These are phyloP conservation scores for Tuber microsphaerosporum DNA, from an alignment of 495 filamentous ascomycete genomes.

Conservation along the genomic window DNA sequence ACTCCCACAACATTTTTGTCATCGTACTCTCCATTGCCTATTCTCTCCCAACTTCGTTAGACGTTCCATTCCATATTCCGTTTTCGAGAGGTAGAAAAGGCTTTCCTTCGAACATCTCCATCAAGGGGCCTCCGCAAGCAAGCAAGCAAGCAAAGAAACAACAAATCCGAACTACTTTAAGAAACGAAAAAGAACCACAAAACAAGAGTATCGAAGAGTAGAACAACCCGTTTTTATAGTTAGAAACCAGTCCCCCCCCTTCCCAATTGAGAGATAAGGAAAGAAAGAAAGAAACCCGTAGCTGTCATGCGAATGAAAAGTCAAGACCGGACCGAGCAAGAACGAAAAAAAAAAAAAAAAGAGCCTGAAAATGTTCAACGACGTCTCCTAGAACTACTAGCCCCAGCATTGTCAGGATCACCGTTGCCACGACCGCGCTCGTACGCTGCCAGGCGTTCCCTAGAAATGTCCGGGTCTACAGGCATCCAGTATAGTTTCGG, in stretches of 20 bases:
- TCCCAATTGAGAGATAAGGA: not conserved
- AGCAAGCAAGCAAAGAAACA: not conserved
- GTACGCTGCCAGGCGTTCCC: constrained; percentile 25
- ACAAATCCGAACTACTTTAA: not conserved
- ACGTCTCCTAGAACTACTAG: constrained; percentile 12
- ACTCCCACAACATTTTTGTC: not conserved
- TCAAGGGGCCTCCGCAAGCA: not conserved
- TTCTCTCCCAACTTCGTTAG: not conserved
- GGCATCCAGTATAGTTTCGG: constrained; percentile 64
- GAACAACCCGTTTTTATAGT: constrained; percentile 6
- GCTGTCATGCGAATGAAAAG: not conserved
- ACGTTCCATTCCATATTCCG: not conserved
- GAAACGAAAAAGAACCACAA: not conserved
- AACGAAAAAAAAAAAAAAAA: not conserved
- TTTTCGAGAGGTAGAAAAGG: not conserved
- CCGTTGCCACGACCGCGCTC: not conserved
- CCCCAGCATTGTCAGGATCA: not conserved
- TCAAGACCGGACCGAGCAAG: not conserved
- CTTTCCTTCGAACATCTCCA: not conserved
- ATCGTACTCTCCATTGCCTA: not conserved
- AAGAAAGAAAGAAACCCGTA: constrained; percentile 9
- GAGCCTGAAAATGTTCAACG: not conserved
- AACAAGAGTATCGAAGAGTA: not conserved
- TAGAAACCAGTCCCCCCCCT: not conserved
- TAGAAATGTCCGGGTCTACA: constrained; percentile 45